Base-by-base conservation (phyloP, 148 eudicot genomes). In the Diospyros kaki region DNA sequence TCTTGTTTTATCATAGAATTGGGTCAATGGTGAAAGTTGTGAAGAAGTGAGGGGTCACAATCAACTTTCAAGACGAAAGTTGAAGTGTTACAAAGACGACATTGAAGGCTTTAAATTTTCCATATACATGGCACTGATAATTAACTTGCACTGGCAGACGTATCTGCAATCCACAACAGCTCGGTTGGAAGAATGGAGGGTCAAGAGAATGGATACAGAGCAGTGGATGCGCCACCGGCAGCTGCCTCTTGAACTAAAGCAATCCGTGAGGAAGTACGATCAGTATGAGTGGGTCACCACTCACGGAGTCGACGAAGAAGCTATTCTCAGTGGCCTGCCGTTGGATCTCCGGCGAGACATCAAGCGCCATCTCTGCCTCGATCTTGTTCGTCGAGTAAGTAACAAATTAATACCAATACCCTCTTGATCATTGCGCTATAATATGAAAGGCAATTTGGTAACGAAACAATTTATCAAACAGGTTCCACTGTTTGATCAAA, bases 161-260 rank as follows among this genome's bases (percentile, higher is more conserved):
- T 93, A 93, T 64, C 85, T 93, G 43, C 91, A 90, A 85, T 93
- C 97, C 6, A 84, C 87, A 4, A 88, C 91, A 1, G 80, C 81
- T 2, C 78, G 95, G 50, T 78, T 90, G 63, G 97, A 93, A 70
- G 95, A 89, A 46, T 90, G 95, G 97, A 93, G 97, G 81, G 82
- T 89, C 69, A 82, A 73, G 72, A 79, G 91, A 66, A 86, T 84
- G 2, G 93, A 90, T 66, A 88, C 93, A 45, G 97, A 93, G 72
- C 86, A 90, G 61, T 90, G 97, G 97, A 93, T 93, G 97, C 91
- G 69, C 71, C 93, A 93, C 59, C 81, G 97, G 72, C 95, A 90
- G 75, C 83, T 93, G 45, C 95, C 97, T 13, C 86, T 78, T 1
- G 90, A 86, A 50, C 58, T 93, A 45, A 78, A 73, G 72, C 83